These are phyloP conservation scores for Ceratocystis lukuohia DNA, from an alignment of 2,329 filamentous ascomycete species.

Conservation along the genomic window DNA sequence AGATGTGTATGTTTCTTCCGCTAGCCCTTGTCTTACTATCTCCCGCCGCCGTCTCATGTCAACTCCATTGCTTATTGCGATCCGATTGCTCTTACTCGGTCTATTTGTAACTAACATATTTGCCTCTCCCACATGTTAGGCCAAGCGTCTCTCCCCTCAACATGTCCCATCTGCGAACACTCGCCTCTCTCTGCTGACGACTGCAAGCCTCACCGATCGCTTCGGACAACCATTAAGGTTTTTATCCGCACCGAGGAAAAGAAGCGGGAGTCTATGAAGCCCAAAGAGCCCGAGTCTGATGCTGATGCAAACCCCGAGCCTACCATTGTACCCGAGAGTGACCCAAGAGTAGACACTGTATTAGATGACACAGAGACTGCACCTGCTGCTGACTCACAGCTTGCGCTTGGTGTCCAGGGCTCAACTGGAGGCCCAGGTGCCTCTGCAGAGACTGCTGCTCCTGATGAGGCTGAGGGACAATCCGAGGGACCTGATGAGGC, in stretches of 20 bases:
- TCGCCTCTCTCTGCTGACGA: conserved; percentile 73
- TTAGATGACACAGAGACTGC: conserved; percentile 9
- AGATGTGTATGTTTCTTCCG: conserved; percentile 51
- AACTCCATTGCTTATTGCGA: too few relatives aligned
- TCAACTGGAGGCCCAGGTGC: not conserved
- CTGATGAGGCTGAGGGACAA: conserved; percentile 7
- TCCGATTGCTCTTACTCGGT: too few relatives aligned
- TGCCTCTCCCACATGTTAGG: conserved; percentile 34
- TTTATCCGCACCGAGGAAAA: conserved; percentile 86
- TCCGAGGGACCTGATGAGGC: not conserved
- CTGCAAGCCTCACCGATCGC: conserved; percentile 75
- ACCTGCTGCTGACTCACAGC: not conserved
- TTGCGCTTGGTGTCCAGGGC: not conserved
- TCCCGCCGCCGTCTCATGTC: conserved; percentile 10
- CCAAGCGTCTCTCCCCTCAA: conserved; percentile 59
- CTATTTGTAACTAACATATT: conserved; percentile 3
- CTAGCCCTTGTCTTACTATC: conserved; percentile 13
- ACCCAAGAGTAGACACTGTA: conserved; percentile 2
- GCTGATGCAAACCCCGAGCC: conserved; percentile 17
- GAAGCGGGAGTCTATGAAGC: conserved; percentile 57
- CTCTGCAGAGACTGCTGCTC: not conserved
- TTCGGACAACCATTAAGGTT: conserved; percentile 84
- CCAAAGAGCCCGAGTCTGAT: conserved; percentile 30
- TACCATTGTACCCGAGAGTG: conserved; percentile 21
- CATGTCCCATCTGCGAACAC: conserved; percentile 89